Evolutionary conservation across 2,329 filamentous ascomycete species (phyloP).

Genomic region (Didymella segeticola): DNA sequence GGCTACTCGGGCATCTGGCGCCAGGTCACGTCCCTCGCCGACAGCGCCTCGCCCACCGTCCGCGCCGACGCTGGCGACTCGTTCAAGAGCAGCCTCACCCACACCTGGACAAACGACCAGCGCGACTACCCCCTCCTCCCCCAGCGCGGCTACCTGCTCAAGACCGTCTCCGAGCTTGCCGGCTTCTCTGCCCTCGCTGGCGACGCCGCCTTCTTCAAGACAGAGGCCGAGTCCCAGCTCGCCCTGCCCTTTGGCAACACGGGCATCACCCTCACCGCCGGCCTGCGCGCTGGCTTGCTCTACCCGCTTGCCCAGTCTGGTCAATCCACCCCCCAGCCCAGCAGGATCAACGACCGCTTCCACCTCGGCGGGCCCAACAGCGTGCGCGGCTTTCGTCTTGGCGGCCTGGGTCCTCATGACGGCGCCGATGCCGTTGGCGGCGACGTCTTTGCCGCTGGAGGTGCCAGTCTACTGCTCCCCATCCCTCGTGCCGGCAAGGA

Average conservation of each 20-base stretch:
- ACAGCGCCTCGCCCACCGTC: conserved; percentile 79
- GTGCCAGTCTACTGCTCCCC: conserved; percentile 83
- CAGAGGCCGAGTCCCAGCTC: conserved; percentile 81
- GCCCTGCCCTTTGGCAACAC: conserved; percentile 77
- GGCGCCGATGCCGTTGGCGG: conserved; percentile 86
- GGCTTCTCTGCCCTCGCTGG: conserved; percentile 83
- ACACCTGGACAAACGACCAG: conserved; percentile 80
- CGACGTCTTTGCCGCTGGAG: conserved; percentile 88
- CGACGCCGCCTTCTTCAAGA: conserved; percentile 93
- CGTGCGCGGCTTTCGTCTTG: conserved; percentile 89
- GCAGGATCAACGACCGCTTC: conserved; percentile 92
- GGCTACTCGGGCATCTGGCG: conserved; percentile 85
- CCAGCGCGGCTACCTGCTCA: conserved; percentile 79
- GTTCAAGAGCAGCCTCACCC: conserved; percentile 84
- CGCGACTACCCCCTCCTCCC: conserved; percentile 88
- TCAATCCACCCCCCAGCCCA: conserved; percentile 65
- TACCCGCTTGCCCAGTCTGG: conserved; percentile 77
- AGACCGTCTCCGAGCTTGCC: conserved; percentile 81
- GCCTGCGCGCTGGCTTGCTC: conserved; percentile 80
- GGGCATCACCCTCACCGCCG: conserved; percentile 82
- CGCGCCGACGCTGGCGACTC: conserved; percentile 87
- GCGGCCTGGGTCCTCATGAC: conserved; percentile 87
- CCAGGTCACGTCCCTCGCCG: conserved; percentile 80
- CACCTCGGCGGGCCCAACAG: conserved; percentile 93
- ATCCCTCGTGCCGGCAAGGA: conserved; percentile 82